Evolutionary conservation across 345 rosid species (phyloP), one percentile per base, ranked within the genome.

Genomic region (Syzygium grande): DNA sequence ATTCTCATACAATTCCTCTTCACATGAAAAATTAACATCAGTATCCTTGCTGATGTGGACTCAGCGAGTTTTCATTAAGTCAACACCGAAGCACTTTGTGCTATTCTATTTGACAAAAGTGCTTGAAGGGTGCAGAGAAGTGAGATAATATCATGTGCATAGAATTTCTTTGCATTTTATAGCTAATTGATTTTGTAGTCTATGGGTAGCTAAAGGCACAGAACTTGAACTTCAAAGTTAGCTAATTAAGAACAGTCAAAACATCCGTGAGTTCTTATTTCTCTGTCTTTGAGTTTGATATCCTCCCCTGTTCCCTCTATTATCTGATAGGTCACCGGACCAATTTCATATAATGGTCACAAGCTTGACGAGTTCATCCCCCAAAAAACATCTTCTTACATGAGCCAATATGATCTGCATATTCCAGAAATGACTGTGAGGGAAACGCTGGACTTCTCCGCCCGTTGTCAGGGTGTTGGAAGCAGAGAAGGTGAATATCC

Each of bases 291-390:
- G 61, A 41, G 23, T 85, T 51, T 59, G 27, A 41, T 21, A 19
- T 85, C 46, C 49, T n/a, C 25, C 30, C 56, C 15, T 86, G 56
- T 46, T 27, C 86, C 84, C 89, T 87, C 85, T 41, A 22, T 85
- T 52, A 85, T 87, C 73, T 85, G 34, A 89, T 46, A 94, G 95
- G 46, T 88, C 63, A 87, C 84, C 4, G 95, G 96, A 88, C 59
- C 85, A 59, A 49, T 89, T 25, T 84, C 56, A 27, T 89, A 87
- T 85, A 89, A 89, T 16, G 89, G 89, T 17, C 87, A 58, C 68
- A 85, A 85, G 61, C 51, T 89, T 15, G 86, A 87, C 4, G 86
- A 89, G 65, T 79, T 89, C 65, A 65, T 89, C 25, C 87, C 90
- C 4, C 87, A 87, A 46, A 89, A 87, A 61, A 87, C 90, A 15